Base-by-base conservation (phyloP, 331 rosid genomes). In the Malus hybrid region DNA sequence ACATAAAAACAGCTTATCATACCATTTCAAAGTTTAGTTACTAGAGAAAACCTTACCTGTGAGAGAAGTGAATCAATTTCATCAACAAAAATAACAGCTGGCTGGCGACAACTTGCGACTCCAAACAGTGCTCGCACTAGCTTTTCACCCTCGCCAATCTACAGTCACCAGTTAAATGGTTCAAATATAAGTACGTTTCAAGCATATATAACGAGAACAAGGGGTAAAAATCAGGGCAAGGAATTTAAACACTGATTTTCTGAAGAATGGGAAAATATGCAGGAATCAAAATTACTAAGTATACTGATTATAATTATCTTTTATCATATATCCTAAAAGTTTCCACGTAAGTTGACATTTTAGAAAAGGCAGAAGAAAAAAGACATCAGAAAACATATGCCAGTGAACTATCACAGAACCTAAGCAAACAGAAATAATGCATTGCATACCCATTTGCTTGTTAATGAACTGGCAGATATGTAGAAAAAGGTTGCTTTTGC, bases 131-230 rank as follows among this genome's bases (percentile, higher is more conserved):
- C 97, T 82, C 96, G 82, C 31, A 92, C 97, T 84, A 94, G 89
- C 86, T 94, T 92, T 86, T 94, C 99, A 50, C 97, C 99, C 88
- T 94, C 99, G 29, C 99, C 99, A 76, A 94, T 92, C 99, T 92
- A 81, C 84, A 79, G 65, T 82, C 65, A 78, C 62, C 80, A 75
- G 55, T 39, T 70, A 32, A 71, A 48, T 36, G 61, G 54, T 82
- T 52, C 71, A 76, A 56, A 73, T 57, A 67, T 48, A 62, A 11
- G 65, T 19, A 18, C 24, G 33, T 68, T 29, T 46, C 12, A 24
- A 28, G 22, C 29, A 34, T 56, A 57, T 19, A 39, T 36, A 36
- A 36, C 1, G 1, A 36, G 44, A 36, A 36, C 44, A 2, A 0
- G 44, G 44, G 44, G 44, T 36, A 36, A 36, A 36, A 36, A 36